Conservation (phyloP, 805 yeast species). For the Wickerhamomyces tratensis region DNA sequence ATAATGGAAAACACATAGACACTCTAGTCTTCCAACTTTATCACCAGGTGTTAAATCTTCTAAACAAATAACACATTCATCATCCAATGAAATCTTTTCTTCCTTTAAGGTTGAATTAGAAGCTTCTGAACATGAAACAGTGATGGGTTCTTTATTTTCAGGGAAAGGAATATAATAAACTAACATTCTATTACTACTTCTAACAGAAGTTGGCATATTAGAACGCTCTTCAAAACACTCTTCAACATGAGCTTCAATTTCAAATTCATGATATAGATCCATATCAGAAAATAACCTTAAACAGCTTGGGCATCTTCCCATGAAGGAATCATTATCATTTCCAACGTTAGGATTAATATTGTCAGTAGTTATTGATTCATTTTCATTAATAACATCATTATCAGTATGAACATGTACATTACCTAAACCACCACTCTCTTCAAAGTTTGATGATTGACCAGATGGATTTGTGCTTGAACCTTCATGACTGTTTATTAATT, state of each 20-base stretch:
- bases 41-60: constrained; percentile 84
- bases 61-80: constrained; percentile 90
- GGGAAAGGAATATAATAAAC: constrained; percentile 43
- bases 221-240: constrained; percentile 37
- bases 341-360: too few relatives aligned
- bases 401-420: too few relatives aligned
- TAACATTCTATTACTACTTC: constrained; percentile 70
- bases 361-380: too few relatives aligned
- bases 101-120: constrained; percentile 6
- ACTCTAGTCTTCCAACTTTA: constrained; percentile 84
- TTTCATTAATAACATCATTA: too few relatives aligned
- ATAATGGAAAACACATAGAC: constrained; percentile 91
- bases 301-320: constrained; percentile 32
- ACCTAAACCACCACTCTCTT: too few relatives aligned
- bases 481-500: too few relatives aligned
- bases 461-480: too few relatives aligned
- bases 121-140: constrained; percentile 14
- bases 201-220: constrained; percentile 38
- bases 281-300: too few relatives aligned
- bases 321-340: constrained; percentile 20
- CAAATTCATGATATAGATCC: constrained; percentile 3
- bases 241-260: constrained; percentile 59
- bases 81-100: constrained; percentile 20
- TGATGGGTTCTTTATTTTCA: constrained; percentile 8
- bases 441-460: too few relatives aligned